phyloP scores from a whole-genome alignment of 1,284 basidiomycete species.

The Ustilago crameri region DNA sequence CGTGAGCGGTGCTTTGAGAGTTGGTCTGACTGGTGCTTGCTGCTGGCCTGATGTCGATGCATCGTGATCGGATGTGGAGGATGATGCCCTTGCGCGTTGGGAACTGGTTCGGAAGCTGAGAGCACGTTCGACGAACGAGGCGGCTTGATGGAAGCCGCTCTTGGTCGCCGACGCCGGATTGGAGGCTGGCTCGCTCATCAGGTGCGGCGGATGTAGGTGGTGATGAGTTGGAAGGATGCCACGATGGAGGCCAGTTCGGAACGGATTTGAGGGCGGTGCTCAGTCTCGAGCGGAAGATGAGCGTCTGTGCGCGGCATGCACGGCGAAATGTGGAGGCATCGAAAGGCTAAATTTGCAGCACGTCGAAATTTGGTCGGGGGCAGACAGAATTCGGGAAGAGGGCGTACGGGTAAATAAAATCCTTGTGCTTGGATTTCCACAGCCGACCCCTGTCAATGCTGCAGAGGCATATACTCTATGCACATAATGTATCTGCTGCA shows the following conservation, averaged over 20 bases:
- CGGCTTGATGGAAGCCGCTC: slow-evolving; percentile 47
- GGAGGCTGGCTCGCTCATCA: background rate
- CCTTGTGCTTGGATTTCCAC: too few species aligned
- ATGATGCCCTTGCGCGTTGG: slow-evolving; percentile 13
- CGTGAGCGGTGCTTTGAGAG: slow-evolving; percentile 16
- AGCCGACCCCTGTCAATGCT: too few species aligned
- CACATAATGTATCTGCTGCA: too few species aligned
- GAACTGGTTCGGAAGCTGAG: slow-evolving; percentile 39
- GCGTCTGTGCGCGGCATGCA: slow-evolving; percentile 1
- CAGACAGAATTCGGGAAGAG: too few species aligned
- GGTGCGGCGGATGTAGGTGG: background rate
- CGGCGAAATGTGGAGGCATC: background rate
- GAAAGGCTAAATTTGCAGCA: too few species aligned
- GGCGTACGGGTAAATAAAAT: too few species aligned
- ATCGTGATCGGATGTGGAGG: slow-evolving; percentile 5
- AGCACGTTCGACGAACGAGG: slow-evolving; percentile 42
- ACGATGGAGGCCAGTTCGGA: too few species aligned
- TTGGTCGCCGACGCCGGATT: slow-evolving; percentile 2
- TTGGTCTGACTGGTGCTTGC: background rate
- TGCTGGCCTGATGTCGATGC: slow-evolving; percentile 1
- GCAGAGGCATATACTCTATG: too few species aligned
- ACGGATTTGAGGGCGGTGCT: too few species aligned
- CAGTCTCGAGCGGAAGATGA: background rate
- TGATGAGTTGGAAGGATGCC: too few species aligned
- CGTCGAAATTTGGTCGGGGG: too few species aligned